phyloP scores from a whole-genome alignment of 805 yeast species.

The Komagataella kurtzmanii region DNA sequence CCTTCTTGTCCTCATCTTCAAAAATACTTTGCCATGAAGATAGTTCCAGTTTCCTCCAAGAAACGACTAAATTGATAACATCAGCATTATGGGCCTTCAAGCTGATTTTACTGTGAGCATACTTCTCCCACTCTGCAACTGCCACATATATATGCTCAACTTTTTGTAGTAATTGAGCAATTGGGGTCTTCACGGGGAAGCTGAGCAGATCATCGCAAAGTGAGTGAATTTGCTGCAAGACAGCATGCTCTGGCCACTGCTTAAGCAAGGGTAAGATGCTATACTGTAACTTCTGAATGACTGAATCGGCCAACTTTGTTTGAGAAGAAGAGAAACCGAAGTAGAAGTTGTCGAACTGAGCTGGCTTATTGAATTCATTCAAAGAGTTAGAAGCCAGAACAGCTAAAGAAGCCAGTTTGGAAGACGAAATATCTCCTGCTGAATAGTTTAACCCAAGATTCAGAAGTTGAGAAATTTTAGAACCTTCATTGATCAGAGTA shows the following conservation, averaged over 20 bases:
- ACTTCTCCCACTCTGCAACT: slow-evolving; percentile 87
- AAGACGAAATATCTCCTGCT: neutral
- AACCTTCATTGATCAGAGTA: slow-evolving; percentile 6
- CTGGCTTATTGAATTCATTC: slow-evolving; percentile 22
- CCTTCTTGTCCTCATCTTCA: slow-evolving; percentile 39
- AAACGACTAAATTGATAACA: slow-evolving; percentile 57
- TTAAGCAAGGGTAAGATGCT: slow-evolving; percentile 32
- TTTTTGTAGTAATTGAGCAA: slow-evolving; percentile 68
- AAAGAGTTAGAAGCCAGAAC: neutral
- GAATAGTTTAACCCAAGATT: neutral
- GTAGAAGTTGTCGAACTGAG: slow-evolving; percentile 70
- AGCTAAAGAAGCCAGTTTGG: neutral
- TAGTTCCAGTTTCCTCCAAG: slow-evolving; percentile 86
- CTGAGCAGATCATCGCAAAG: slow-evolving; percentile 53
- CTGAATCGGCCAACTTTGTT: slow-evolving; percentile 39
- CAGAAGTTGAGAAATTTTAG: neutral
- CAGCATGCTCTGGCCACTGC: slow-evolving; percentile 94
- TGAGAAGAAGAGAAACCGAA: slow-evolving; percentile 47
- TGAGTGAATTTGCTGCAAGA: slow-evolving; percentile 52
- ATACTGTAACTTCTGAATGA: slow-evolving; percentile 30
- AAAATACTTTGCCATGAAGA: slow-evolving; percentile 76
- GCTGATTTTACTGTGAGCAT: slow-evolving; percentile 70
- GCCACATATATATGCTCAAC: slow-evolving; percentile 77
- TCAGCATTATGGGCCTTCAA: slow-evolving; percentile 39
- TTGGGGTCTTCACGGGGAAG: slow-evolving; percentile 54